Evolutionary conservation across 2,329 filamentous ascomycete genomes (phyloP), one percentile per base, ranked within the genome.

Genomic region (Monascus ruber): DNA sequence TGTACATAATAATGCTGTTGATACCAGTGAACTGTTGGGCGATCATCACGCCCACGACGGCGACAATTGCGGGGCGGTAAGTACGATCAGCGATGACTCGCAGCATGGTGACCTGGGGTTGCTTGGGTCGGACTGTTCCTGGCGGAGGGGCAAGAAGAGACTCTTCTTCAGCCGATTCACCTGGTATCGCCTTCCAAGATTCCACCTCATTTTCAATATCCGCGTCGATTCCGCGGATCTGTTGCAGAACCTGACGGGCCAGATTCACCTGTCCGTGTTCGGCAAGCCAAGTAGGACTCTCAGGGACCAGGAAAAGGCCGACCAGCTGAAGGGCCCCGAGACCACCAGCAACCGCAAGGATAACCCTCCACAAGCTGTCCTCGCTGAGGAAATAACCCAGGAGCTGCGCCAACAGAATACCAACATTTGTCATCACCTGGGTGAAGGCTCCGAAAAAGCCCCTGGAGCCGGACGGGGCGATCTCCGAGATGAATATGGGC

Each of bases 1-100:
- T 94, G 63, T 98, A 98, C 88, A 98, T 95, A 64, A 96, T 83
- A 55, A 96, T 89, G 42, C 83, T 89, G 73, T 98, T 96, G 66
- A 96, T 89, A 35, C 86, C 89, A 42, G 84, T 89, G 31, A 95
- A 72, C 60, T 98, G 91, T 59, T 96, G 91, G 1, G 85, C 82
- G 42, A 88, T 73, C 88, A 96, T 95, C 49, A 94, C 81, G 1
- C 85, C 87, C 8, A 94, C 74, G 3, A 94, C 85, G 4, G 88
- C 86, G 43, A 91, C 72, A 39, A 93, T 80, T 38, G 83, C 83
- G 0, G 78, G 80, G 3, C 81, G 75, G 52, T 84, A 83, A 6
- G 76, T 66, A 0, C 79, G 72, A 49, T 89, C 76, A 24, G 66
- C 71, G 31, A 86, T 60, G 6, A 88, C 83, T 42, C 66, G 62